Evolutionary conservation across 768 basidiomycete genomes (phyloP), one percentile per base, ranked within the genome.

Genomic region (Gautieria morchelliformis): DNA sequence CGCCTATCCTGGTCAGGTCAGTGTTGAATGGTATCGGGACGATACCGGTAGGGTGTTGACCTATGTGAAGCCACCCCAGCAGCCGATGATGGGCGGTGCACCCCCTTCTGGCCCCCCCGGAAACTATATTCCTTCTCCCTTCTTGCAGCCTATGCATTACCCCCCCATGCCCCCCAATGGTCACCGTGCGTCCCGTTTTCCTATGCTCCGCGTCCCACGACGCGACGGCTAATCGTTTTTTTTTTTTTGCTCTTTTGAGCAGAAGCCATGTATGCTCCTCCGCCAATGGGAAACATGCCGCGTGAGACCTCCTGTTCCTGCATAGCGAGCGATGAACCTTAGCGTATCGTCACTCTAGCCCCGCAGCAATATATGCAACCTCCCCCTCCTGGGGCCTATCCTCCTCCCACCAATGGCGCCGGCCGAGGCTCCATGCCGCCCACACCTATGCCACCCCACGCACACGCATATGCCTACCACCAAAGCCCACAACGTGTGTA

Each of bases 391-490:
- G 85, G 86, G 54, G 76, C 84, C 59, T 89, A 88, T 63, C 87
- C 86, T 15, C 80, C 83, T 3, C 85, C 84, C 50, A 87, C 89
- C 22, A 89, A 87, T 63, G 86, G 86, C 47, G 81, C 80, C 33
- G 87, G 80, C 40, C 88, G 84, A 60, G 89, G 87, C 24, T 90
- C 89, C 15, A 89, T 92, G 86, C 90, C 90, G n/a, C 88, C 90
- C 9, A 91, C 89, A 9, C 90, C 91, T 2, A 89, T 92, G 61
- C 90, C 88, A 14, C 77, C 85, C 42, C 89, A 91, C 66, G 85
- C 91, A 27, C 89, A 91, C 63, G 80, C 86, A 69, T 91, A 90
- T 47, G 59, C 58, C 70, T 92, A 92, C 67, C 87, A 90, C 65
- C 90, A 90, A 66, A 91, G 89, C 67, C 90, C 90, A 58, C 90